These are phyloP conservation scores for Apium graveolens DNA, from an alignment of 129 eudicot genomes.

Conservation along the genomic window DNA sequence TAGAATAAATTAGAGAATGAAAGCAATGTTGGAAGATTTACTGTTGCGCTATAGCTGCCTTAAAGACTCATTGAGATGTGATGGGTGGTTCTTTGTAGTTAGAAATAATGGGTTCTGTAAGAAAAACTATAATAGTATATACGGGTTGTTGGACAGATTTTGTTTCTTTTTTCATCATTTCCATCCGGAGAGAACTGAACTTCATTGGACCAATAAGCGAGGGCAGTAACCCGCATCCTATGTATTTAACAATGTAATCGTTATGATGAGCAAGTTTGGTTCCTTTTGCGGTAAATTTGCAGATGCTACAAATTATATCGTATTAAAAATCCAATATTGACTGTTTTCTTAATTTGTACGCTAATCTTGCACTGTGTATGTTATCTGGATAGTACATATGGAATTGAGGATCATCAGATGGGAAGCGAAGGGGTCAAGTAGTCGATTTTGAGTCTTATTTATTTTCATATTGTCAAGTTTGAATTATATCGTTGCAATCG, in stretches of 20 bases:
- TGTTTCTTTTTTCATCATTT: background rate
- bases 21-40: slow-evolving; percentile 6
- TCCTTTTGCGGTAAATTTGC: background rate
- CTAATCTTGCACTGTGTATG: background rate
- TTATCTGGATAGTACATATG: background rate
- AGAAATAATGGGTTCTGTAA: slow-evolving; percentile 21
- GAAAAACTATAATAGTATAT: slow-evolving; percentile 15
- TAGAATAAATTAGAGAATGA: slow-evolving; percentile 27
- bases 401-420: background rate
- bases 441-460: background rate
- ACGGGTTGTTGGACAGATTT: slow-evolving; percentile 5
- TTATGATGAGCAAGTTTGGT: background rate
- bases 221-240: background rate
- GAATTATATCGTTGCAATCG: background rate
- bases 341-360: background rate
- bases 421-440: background rate
- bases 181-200: background rate
- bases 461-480: background rate
- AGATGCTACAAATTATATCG: background rate
- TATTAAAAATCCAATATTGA: background rate
- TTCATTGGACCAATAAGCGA: background rate
- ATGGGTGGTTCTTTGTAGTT: slow-evolving; percentile 30
- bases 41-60: slow-evolving; percentile 13
- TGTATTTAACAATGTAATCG: background rate
- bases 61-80: slow-evolving; percentile 10